These are phyloP conservation scores for Paxillus involutus DNA, from an alignment of 768 basidiomycete species.

Conservation along the genomic window DNA sequence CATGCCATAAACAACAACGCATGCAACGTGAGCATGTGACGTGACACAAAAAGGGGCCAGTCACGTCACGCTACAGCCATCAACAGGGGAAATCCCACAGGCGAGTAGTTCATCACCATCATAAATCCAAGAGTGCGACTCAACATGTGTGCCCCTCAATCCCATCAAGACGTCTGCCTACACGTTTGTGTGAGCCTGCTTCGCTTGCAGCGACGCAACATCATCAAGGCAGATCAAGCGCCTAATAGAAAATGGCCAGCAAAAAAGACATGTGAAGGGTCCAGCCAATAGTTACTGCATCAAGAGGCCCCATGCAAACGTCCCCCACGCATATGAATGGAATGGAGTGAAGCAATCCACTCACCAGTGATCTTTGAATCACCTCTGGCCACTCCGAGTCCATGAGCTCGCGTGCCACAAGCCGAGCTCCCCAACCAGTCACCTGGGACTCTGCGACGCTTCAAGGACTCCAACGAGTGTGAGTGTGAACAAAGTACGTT, in stretches of 20 bases:
- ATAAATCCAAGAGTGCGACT: slow-evolving; percentile 6
- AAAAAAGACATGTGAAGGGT: background rate
- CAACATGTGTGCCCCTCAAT: slow-evolving; percentile 11
- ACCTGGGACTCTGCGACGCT: background rate
- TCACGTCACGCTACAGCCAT: slow-evolving; percentile 2
- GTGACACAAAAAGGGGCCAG: slow-evolving; percentile 6
- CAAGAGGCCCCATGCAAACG: background rate
- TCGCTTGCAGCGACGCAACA: slow-evolving; percentile 1
- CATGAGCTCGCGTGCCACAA: background rate
- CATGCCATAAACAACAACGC: too few relatives aligned
- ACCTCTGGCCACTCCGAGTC: background rate
- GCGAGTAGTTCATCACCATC: slow-evolving; percentile 11
- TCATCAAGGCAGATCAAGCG: background rate
- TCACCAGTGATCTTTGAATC: slow-evolving; percentile 4
- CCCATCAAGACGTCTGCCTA: slow-evolving; percentile 1
- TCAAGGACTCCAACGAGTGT: background rate
- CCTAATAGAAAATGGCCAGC: background rate
- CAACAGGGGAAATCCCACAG: slow-evolving; percentile 1
- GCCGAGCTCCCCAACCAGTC: background rate
- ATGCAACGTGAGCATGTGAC: background rate
- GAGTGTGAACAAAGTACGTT: background rate
- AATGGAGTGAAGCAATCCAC: slow-evolving; percentile 11
- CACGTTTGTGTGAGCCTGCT: slow-evolving; percentile 4
- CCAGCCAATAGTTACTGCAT: background rate
- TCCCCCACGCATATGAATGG: background rate